Evolutionary conservation across 306 rosid genomes (phyloP).

Genomic region (Adenanthera pavonina): DNA sequence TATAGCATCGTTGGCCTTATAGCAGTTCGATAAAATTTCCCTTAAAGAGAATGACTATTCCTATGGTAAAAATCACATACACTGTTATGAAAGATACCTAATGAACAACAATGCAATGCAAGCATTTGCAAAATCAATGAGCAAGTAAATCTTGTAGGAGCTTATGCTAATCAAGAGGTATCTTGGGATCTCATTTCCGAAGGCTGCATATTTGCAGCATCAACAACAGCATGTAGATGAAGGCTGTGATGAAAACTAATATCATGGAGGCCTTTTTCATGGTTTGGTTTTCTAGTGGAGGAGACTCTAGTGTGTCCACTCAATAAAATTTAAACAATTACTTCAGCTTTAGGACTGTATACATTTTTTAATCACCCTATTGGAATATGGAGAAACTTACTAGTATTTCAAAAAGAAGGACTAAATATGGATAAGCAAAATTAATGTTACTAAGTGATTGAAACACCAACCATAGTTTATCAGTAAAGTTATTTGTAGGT

Average conservation of each 20-base stretch:
- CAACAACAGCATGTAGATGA: conserved; percentile 84
- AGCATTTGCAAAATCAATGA: conserved; percentile 83
- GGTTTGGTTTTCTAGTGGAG: conserved; percentile 80
- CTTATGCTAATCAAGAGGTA: conserved; percentile 85
- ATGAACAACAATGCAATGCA: conserved; percentile 69
- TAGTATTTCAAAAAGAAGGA: conserved; percentile 80
- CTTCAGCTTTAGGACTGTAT: conserved; percentile 9
- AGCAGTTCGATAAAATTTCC: too few relatives aligned
- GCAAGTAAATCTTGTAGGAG: conserved; percentile 84
- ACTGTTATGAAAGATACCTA: conserved; percentile 70
- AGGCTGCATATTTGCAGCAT: conserved; percentile 90
- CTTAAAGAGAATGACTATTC: conserved; percentile 10
- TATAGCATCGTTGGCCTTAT: too few relatives aligned
- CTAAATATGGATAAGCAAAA: conserved; percentile 82
- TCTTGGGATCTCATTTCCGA: conserved; percentile 79
- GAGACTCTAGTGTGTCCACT: conserved; percentile 73
- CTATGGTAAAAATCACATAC: conserved; percentile 77
- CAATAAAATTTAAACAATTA: conserved; percentile 18
- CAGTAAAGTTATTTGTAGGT: conserved; percentile 52
- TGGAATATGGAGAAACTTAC: conserved; percentile 46
- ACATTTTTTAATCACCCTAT: neutral
- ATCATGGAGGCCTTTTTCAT: conserved; percentile 78
- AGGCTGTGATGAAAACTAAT: conserved; percentile 66
- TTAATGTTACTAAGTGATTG: conserved; percentile 89
- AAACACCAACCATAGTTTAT: conserved; percentile 69